These are phyloP conservation scores for Elsinoe australis DNA, from an alignment of 2,329 filamentous ascomycete genomes.

Conservation along the genomic window DNA sequence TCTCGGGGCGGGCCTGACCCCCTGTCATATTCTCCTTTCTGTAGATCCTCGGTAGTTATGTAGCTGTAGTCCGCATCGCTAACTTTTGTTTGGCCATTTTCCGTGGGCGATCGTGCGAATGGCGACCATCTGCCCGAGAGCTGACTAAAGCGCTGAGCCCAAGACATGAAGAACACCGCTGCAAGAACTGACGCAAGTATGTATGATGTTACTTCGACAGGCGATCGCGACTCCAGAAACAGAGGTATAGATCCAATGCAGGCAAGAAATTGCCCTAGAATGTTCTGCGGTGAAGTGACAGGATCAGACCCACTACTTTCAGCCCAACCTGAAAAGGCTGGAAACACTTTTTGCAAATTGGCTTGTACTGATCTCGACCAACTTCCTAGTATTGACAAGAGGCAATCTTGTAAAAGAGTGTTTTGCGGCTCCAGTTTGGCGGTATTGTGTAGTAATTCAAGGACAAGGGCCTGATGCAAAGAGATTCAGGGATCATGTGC, in stretches of 20 bases:
- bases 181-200: constrained; percentile 28
- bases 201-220: constrained; percentile 28
- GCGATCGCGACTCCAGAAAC: constrained; percentile 20
- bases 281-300: constrained; percentile 5
- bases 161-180: constrained; percentile 38
- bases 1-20: constrained; percentile 42
- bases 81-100: constrained; percentile 46
- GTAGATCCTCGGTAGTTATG: constrained; percentile 69
- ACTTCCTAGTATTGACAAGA: too few relatives aligned
- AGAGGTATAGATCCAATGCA: not conserved
- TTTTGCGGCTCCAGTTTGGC: too few relatives aligned
- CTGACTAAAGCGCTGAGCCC: constrained; percentile 40
- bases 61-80: constrained; percentile 73
- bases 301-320: constrained; percentile 3
- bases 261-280: not conserved
- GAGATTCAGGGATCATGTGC: too few relatives aligned
- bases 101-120: constrained; percentile 38
- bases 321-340: not conserved
- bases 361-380: too few relatives aligned
- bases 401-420: too few relatives aligned
- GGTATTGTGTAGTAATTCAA: too few relatives aligned
- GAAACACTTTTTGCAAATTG: too few relatives aligned
- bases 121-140: constrained; percentile 43
- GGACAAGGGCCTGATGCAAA: too few relatives aligned
- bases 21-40: constrained; percentile 31